A percentile compares a stretch with the other conserved stretches of the same genome.
These are phyloP conservation scores for Endoconidiophora polonica DNA, from an alignment of 2,329 filamentous ascomycete genomes.

Conservation along the genomic window DNA sequence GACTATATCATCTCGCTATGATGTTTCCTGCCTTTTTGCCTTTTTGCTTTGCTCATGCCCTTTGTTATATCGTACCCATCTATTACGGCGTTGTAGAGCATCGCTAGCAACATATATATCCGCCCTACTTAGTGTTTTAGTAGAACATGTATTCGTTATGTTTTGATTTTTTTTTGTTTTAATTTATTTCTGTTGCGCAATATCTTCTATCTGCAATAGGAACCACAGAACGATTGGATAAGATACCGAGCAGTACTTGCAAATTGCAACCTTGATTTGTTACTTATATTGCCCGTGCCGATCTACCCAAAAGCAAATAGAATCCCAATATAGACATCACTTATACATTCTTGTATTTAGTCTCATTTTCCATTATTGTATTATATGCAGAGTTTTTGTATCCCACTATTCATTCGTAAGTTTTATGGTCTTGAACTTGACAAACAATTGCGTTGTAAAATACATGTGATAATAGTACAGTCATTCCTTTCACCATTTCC, in stretches of 20 bases:
- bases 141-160: constrained; percentile 1
- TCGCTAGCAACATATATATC: too few species aligned
- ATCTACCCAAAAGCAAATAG: neutral
- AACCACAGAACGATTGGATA: constrained; percentile 1
- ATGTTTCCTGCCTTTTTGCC: too few species aligned
- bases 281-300: too few species aligned
- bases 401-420: neutral
- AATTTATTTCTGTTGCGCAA: neutral
- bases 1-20: too few species aligned
- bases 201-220: neutral
- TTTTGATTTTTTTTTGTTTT: neutral
- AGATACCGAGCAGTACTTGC: too few species aligned
- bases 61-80: too few species aligned
- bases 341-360: neutral
- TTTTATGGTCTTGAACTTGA: neutral
- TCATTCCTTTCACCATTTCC: constrained; percentile 3
- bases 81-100: too few species aligned
- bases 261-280: neutral
- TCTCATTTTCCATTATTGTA: neutral
- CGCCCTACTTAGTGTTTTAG: too few species aligned
- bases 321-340: constrained; percentile 1
- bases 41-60: too few species aligned
- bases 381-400: neutral
- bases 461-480: constrained; percentile 12
- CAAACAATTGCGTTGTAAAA: constrained; percentile 8